Conservation (phyloP, 2,329 filamentous ascomycete genomes). For the Fusarium beomiforme region DNA sequence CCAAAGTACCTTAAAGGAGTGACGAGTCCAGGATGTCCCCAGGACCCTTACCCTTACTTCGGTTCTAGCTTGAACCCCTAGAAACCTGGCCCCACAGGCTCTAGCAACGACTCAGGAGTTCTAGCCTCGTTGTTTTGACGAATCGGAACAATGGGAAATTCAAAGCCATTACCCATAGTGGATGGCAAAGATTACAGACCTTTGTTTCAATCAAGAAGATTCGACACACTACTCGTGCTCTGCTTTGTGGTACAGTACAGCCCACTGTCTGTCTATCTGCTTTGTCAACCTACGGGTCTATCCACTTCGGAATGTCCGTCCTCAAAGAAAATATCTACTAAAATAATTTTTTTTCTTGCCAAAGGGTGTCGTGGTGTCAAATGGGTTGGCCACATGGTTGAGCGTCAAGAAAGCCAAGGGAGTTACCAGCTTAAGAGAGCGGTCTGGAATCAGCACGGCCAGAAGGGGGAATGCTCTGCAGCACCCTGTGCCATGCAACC, state of each 20-base stretch:
- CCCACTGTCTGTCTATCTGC: neutral
- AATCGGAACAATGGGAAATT: slow-evolving; percentile 28
- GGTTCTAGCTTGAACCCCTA: slow-evolving; percentile 29
- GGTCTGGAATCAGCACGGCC: slow-evolving; percentile 2
- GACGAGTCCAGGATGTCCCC: neutral
- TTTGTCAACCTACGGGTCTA: slow-evolving; percentile 11
- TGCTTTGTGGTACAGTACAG: neutral
- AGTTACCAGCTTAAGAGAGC: neutral
- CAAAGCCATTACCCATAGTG: neutral
- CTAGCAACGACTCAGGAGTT: slow-evolving; percentile 33
- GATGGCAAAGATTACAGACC: slow-evolving; percentile 26
- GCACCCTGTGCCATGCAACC: slow-evolving; percentile 21
- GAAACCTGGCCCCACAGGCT: slow-evolving; percentile 21
- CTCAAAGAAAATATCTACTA: slow-evolving; percentile 4
- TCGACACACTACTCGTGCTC: neutral
- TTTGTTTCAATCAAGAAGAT: slow-evolving; percentile 11
- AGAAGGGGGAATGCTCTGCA: slow-evolving; percentile 22
- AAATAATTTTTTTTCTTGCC: neutral
- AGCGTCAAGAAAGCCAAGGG: neutral
- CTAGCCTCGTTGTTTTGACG: slow-evolving; percentile 12
- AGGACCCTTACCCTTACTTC: neutral
- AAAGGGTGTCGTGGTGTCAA: slow-evolving; percentile 1
- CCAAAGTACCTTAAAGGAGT: slow-evolving; percentile 28
- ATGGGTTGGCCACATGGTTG: neutral
- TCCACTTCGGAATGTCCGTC: slow-evolving; percentile 23